phyloP scores from a whole-genome alignment of 306 rosid species.

The Quercus ilex region DNA sequence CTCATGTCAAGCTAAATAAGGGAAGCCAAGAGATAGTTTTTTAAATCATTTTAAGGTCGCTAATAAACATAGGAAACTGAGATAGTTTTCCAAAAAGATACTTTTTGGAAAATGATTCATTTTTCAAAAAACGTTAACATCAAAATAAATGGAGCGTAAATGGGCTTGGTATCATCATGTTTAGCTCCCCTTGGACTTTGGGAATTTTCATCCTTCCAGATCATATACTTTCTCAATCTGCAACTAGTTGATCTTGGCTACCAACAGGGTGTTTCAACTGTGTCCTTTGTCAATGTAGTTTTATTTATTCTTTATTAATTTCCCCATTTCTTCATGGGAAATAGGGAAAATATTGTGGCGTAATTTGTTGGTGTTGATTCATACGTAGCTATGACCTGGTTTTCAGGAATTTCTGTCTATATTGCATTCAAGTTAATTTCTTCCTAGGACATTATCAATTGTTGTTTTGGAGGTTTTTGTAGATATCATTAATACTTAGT shows the following conservation, averaged over 20 bases:
- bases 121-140: no score
- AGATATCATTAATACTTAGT: not conserved
- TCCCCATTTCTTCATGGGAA: not conserved
- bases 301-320: not conserved
- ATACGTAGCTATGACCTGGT: not conserved
- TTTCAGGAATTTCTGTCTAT: not conserved
- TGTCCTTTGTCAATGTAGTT: not conserved
- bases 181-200: not conserved
- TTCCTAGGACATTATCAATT: not conserved
- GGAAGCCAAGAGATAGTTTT: no score
- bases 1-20: no score
- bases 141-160: not conserved
- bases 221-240: not conserved
- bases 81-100: no score
- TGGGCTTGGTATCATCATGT: not conserved
- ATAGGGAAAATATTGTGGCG: not conserved
- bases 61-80: no score
- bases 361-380: not conserved
- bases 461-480: not conserved
- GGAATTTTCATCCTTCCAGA: not conserved
- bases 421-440: not conserved
- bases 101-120: no score
- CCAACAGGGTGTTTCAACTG: not conserved
- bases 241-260: not conserved
- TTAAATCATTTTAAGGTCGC: no score